A percentile compares a stretch with the other conserved stretches of the same genome.
Conservation (phyloP, 495 filamentous ascomycete species). For the Neurospora sublineolata region DNA sequence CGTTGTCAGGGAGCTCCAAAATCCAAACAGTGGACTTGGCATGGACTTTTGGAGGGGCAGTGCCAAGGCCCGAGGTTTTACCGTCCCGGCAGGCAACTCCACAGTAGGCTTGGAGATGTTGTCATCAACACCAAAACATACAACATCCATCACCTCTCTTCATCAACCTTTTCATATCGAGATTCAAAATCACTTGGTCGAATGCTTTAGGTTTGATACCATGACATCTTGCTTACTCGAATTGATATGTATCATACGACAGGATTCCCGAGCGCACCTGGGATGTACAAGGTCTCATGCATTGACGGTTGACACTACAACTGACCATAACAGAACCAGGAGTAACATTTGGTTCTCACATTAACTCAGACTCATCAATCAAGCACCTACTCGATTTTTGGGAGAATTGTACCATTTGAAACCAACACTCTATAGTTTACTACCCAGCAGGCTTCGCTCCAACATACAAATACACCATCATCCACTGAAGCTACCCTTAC, state of each 20-base stretch:
- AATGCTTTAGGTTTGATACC: neutral
- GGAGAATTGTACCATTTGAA: neutral
- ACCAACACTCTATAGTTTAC: too few species aligned
- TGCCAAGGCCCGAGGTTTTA: neutral
- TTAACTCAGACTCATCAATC: neutral
- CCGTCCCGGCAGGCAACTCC: neutral
- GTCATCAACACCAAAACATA: neutral
- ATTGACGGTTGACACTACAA: neutral
- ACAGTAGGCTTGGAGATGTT: neutral
- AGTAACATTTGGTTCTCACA: neutral
- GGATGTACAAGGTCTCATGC: neutral
- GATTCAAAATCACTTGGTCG: neutral
- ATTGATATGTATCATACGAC: neutral
- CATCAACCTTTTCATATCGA: neutral
- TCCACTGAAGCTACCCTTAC: slow-evolving; percentile 28
- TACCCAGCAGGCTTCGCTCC: neutral
- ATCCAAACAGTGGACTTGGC: neutral
- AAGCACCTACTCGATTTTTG: neutral
- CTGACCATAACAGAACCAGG: neutral
- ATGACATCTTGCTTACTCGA: neutral
- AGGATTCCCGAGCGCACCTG: neutral
- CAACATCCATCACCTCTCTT: neutral
- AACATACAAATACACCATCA: neutral
- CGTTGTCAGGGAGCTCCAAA: neutral
- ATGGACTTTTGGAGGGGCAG: neutral